Evolutionary conservation across 1,284 basidiomycete species (phyloP).

Genomic region (Meripilus lineatus): DNA sequence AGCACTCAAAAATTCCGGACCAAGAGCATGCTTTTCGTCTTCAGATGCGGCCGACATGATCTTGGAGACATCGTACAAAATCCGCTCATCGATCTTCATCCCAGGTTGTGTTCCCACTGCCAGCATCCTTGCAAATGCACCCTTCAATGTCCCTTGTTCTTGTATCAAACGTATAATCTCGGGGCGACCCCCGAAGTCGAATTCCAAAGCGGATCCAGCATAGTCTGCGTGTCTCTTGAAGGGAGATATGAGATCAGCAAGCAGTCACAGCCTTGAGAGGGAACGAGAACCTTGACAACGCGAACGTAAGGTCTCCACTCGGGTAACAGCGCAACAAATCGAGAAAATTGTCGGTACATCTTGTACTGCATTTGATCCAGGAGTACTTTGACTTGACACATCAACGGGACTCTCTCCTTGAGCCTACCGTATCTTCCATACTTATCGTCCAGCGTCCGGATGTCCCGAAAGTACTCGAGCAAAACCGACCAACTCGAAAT

Average conservation of each 20-base stretch:
- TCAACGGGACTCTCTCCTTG: background rate
- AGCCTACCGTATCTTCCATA: background rate
- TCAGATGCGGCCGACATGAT: background rate
- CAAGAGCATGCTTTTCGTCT: background rate
- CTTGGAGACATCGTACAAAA: no score
- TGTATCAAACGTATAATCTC: background rate
- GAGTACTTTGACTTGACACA: background rate
- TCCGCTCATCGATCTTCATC: background rate
- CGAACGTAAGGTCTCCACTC: background rate
- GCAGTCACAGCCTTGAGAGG: no score
- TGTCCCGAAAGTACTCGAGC: background rate
- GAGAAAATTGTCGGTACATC: background rate
- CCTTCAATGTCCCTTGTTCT: background rate
- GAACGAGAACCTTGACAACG: no score
- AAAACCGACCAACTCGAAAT: background rate
- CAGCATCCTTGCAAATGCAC: background rate
- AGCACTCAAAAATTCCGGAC: background rate
- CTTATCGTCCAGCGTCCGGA: background rate
- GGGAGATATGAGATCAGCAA: no score
- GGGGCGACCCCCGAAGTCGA: background rate
- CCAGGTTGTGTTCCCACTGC: no score
- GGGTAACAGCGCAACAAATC: background rate
- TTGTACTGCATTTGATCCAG: background rate
- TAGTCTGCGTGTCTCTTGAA: background rate
- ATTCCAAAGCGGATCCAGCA: background rate